Evolutionary conservation across 176 grass and related monocot genomes (phyloP), one percentile per base, ranked within the genome.

Genomic region (Areca catechu): DNA sequence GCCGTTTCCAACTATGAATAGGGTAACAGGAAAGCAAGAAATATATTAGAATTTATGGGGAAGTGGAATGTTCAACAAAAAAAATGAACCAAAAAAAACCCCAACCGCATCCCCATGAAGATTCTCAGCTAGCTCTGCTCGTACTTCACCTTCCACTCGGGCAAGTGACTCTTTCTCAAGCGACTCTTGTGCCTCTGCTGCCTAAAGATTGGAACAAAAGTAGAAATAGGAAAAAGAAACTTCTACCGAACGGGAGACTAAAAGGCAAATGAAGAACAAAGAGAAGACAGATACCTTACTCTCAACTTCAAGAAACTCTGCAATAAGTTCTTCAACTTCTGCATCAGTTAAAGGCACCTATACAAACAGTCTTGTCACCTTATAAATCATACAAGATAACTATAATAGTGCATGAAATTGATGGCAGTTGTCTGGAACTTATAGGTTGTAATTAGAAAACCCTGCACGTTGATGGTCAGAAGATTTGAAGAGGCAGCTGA

Each of bases 171-270:
- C 93, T 62, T 85, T 90, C 79, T 97, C 93, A 63, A 97, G 93
- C 70, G 93, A 85, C 77, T 97, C 93, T 88, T 97, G 93, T 1
- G 93, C 93, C 64, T 97, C 71, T 69, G 93, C 83, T 62, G 93
- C 93, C 93, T 97, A 85, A 66, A 18, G 57, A 20, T 72, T 19
- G 10, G 60, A 66, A 61, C 24, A 75, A 14, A 81, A 70, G 6
- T 61, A 19, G 5, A 51, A 64, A 70, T 68, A 66, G 61, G 30
- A 47, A 80, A 50, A 48, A 25, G 20, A 2, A 14, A 43, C 34
- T 43, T 43, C 3, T 43, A 43, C 34, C 3, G 34, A 43, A 14
- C 34, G 14, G 2, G 10, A 43, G 2, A 12, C 10, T 43, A 43
- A 12, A 71, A 54, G 72, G 65, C 50, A 76, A 29, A 43, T 43